A percentile compares a stretch with the other conserved stretches of the same genome.
These are phyloP conservation scores for Neonectria neomacrospora DNA, from an alignment of 2,329 filamentous ascomycete species.

Conservation along the genomic window DNA sequence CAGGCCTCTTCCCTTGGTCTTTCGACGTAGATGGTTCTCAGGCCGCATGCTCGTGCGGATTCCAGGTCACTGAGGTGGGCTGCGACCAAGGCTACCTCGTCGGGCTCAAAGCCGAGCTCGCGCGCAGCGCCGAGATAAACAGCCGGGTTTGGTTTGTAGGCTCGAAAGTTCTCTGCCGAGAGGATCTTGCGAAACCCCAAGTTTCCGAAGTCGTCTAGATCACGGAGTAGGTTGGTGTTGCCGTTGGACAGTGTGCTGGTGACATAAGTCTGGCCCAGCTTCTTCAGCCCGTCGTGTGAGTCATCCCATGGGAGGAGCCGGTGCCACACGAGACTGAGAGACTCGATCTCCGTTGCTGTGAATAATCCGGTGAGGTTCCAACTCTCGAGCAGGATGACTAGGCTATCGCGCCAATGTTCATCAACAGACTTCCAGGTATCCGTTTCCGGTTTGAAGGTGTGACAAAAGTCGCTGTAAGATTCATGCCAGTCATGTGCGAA, in stretches of 20 bases:
- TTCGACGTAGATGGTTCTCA: slow-evolving; percentile 80
- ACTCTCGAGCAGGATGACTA: slow-evolving; percentile 66
- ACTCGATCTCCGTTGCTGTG: slow-evolving; percentile 69
- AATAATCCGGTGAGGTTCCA: slow-evolving; percentile 70
- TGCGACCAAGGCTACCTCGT: slow-evolving; percentile 80
- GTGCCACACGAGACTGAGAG: slow-evolving; percentile 78
- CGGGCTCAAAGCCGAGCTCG: slow-evolving; percentile 65
- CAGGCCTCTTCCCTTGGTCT: slow-evolving; percentile 73
- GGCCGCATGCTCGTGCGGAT: slow-evolving; percentile 71
- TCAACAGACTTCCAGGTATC: slow-evolving; percentile 76
- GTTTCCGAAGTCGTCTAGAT: slow-evolving; percentile 68
- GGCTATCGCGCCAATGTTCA: slow-evolving; percentile 73
- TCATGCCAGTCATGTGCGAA: slow-evolving; percentile 79
- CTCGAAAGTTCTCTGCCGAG: slow-evolving; percentile 75
- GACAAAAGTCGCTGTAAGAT: slow-evolving; percentile 71
- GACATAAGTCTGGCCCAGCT: slow-evolving; percentile 60
- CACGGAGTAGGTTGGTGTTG: slow-evolving; percentile 72
- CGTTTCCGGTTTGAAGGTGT: slow-evolving; percentile 58
- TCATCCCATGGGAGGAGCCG: slow-evolving; percentile 77
- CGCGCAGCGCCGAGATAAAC: slow-evolving; percentile 76
- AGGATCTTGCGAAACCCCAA: slow-evolving; percentile 72
- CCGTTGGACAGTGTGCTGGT: slow-evolving; percentile 81
- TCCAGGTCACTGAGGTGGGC: slow-evolving; percentile 77
- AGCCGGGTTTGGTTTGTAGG: slow-evolving; percentile 77
- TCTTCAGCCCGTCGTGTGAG: slow-evolving; percentile 63